phyloP scores from a whole-genome alignment of 2,329 filamentous ascomycete species.

The Byssoonygena ceratinophila region DNA sequence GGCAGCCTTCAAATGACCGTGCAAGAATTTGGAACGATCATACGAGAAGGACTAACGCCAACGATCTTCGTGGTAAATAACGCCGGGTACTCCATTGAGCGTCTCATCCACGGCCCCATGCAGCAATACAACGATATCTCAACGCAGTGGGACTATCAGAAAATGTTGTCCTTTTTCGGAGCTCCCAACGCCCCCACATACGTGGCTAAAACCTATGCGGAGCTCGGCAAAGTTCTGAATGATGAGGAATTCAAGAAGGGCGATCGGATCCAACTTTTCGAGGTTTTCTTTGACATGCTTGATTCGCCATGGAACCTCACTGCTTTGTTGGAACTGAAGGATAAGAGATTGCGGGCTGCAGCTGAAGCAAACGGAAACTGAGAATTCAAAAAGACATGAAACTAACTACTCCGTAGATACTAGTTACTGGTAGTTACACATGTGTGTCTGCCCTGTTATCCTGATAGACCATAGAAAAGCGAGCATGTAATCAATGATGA shows the following conservation, averaged over 20 bases:
- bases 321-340: constrained; percentile 14
- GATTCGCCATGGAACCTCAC: constrained; percentile 16
- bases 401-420: too few species aligned
- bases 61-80: constrained; percentile 24
- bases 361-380: constrained; percentile 2
- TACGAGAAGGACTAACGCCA: constrained; percentile 20
- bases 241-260: constrained; percentile 13
- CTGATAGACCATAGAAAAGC: constrained; percentile 4
- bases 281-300: constrained; percentile 16
- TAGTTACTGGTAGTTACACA: background rate
- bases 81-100: constrained; percentile 23
- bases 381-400: background rate
- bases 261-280: constrained; percentile 14
- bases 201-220: constrained; percentile 15
- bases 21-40: constrained; percentile 22
- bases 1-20: constrained; percentile 24
- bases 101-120: constrained; percentile 23
- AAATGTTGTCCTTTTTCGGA: constrained; percentile 22
- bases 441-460: background rate
- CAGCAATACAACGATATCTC: constrained; percentile 22
- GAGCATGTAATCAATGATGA: background rate
- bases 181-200: constrained; percentile 14
- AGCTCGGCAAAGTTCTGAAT: constrained; percentile 15
- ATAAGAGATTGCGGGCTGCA: constrained; percentile 12
- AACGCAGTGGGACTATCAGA: constrained; percentile 21